Evolutionary conservation across 768 basidiomycete genomes (phyloP).

Genomic region (Naganishia vishniacii): DNA sequence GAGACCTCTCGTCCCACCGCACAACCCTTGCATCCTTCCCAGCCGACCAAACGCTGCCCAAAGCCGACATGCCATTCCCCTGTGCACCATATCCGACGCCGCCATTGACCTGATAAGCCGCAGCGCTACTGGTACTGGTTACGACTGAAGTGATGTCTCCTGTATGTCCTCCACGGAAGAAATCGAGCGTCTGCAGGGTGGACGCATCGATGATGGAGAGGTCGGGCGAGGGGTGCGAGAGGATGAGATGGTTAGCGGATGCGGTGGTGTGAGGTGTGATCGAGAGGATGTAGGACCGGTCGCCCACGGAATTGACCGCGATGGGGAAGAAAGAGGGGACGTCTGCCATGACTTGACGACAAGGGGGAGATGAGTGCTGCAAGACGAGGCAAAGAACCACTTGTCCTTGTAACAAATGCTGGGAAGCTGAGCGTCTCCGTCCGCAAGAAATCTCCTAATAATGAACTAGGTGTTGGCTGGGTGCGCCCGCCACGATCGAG

Average conservation of each 20-base stretch:
- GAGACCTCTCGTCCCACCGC: constrained; percentile 45
- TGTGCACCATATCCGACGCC: constrained; percentile 22
- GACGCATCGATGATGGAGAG: constrained; percentile 43
- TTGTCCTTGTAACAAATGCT: too few relatives aligned
- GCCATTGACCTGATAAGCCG: not conserved
- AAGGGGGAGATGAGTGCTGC: not conserved
- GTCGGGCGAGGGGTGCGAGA: constrained; percentile 41
- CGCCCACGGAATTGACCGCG: not conserved
- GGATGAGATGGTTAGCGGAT: constrained; percentile 38
- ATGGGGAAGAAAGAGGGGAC: constrained; percentile 20
- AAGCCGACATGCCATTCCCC: constrained; percentile 4
- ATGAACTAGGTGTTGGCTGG: too few relatives aligned
- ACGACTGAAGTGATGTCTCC: constrained; percentile 35
- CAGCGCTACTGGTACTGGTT: constrained; percentile 15
- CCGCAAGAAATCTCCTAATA: not conserved
- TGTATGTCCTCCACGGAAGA: constrained; percentile 38
- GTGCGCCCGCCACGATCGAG: not conserved
- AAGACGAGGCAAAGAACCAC: not conserved
- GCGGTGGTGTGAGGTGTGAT: constrained; percentile 36
- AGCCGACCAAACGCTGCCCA: constrained; percentile 34
- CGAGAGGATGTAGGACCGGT: constrained; percentile 41
- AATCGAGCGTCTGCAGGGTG: constrained; percentile 39
- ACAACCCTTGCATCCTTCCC: constrained; percentile 43
- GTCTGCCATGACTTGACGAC: constrained; percentile 19
- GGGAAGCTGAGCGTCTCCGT: too few relatives aligned